Evolutionary conservation across 192 early-diverging fungal species (phyloP).

Genomic region (Paraglomus occultum): DNA sequence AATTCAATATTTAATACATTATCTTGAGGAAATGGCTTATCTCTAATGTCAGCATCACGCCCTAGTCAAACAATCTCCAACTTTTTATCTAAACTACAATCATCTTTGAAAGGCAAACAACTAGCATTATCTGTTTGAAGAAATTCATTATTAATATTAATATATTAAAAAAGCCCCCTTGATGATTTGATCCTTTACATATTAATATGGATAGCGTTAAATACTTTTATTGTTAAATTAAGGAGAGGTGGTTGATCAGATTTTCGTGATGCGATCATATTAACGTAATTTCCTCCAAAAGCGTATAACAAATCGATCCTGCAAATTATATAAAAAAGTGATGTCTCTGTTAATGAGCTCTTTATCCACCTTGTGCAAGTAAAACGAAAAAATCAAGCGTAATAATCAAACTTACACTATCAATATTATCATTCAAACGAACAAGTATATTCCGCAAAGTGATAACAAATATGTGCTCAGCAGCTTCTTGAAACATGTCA

Average conservation of each 20-base stretch:
- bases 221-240: conserved; percentile 18
- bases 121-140: too few species aligned
- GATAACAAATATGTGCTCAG: neutral
- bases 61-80: too few species aligned
- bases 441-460: neutral
- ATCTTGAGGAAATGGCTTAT: too few species aligned
- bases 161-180: neutral
- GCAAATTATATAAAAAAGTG: conserved; percentile 2
- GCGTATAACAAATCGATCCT: neutral
- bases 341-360: neutral
- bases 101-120: too few species aligned
- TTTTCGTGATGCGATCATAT: conserved; percentile 10
- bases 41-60: too few species aligned
- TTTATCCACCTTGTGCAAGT: neutral
- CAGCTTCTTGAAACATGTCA: conserved; percentile 10
- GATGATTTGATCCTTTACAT: neutral
- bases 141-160: too few species aligned
- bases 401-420: too few species aligned
- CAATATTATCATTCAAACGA: too few species aligned
- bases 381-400: too few species aligned
- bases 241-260: conserved; percentile 3
- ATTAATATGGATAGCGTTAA: conserved; percentile 10
- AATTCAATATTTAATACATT: too few species aligned
- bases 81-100: too few species aligned
- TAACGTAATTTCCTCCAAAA: conserved; percentile 11